Base-by-base conservation (phyloP, 83 land plant genomes). In the Picea abies region DNA sequence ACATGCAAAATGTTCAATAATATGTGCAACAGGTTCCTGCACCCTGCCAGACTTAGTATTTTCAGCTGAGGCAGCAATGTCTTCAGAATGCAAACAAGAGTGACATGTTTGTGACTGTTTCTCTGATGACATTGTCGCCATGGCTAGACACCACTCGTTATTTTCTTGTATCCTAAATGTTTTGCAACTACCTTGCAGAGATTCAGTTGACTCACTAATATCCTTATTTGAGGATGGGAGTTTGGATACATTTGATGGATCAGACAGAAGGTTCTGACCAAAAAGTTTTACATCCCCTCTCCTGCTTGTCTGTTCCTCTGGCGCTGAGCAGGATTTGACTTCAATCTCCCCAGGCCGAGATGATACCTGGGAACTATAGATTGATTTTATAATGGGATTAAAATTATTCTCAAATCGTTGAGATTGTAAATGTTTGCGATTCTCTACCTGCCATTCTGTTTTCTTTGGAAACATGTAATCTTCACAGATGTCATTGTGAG, bases 211-310 rank as follows among this genome's bases (percentile, higher is more conserved):
- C 29, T 37, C 39, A 14, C 5, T 68, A 68, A 15, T 37, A 68
- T 10, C 71, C 14, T 68, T 37, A 32, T 14, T 68, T 68, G 8
- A 26, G 14, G 20, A 39, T 12, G 35, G 71, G 5, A 68, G 41
- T 5, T 68, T 68, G 23, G 39, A 68, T 68, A 68, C 0, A 37
- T 26, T 68, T 58, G 84, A 44, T 44, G 90, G 63, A 61, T 84
- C 67, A 49, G 81, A 88, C 9, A 90, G 87, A 22, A 90, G 87
- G 17, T 29, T 69, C 86, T 92, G 69, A 80, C 94, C 94, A 84
- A 92, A 92, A 11, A 92, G 76, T 67, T 88, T 92, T 14, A 92
- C 85, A 84, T 92, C 87, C 49, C 90, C 91, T 60, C 79, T 82
- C 52, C 70, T 78, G 8, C 15, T 14, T 35, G 80, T 10, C 61